Evolutionary conservation across 805 yeast genomes (phyloP).

Genomic region (Kuraishia borneana): DNA sequence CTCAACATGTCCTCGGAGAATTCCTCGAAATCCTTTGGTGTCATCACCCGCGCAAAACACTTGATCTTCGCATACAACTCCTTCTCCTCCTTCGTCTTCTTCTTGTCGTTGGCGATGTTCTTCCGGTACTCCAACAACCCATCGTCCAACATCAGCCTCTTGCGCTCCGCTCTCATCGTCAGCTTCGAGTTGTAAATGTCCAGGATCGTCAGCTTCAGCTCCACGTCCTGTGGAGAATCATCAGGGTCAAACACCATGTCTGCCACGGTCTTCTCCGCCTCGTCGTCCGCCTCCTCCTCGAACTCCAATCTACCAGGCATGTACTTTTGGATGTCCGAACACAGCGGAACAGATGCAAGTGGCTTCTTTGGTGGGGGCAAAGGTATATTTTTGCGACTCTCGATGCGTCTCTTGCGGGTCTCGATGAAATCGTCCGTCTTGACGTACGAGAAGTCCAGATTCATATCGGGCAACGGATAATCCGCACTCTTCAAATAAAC

Average conservation of each 20-base stretch:
- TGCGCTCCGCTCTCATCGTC: conserved; percentile 87
- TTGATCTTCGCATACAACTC: conserved; percentile 68
- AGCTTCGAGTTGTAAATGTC: conserved; percentile 85
- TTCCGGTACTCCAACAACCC: conserved; percentile 75
- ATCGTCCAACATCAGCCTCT: conserved; percentile 70
- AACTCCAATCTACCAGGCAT: conserved; percentile 99
- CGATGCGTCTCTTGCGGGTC: conserved; percentile 60
- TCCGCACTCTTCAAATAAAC: conserved; percentile 57
- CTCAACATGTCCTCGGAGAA: conserved; percentile 64
- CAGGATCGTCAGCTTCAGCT: conserved; percentile 74
- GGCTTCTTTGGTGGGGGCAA: conserved; percentile 83
- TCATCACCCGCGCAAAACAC: conserved; percentile 72
- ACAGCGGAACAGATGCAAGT: conserved; percentile 85
- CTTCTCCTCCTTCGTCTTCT: conserved; percentile 79
- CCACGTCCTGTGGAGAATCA: conserved; percentile 80
- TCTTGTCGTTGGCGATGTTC: conserved; percentile 73
- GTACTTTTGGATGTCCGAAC: conserved; percentile 94
- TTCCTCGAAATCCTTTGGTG: conserved; percentile 67
- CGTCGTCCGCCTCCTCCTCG: conserved; percentile 94
- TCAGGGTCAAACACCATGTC: conserved; percentile 95
- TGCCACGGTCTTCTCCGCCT: conserved; percentile 87
- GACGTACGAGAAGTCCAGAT: conserved; percentile 51
- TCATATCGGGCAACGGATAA: conserved; percentile 87
- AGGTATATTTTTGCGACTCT: conserved; percentile 59
- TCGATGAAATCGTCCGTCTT: conserved; percentile 61